phyloP scores from a whole-genome alignment of 225 moss, liverwort and hornwort species.

The Straminergon stramineum region DNA sequence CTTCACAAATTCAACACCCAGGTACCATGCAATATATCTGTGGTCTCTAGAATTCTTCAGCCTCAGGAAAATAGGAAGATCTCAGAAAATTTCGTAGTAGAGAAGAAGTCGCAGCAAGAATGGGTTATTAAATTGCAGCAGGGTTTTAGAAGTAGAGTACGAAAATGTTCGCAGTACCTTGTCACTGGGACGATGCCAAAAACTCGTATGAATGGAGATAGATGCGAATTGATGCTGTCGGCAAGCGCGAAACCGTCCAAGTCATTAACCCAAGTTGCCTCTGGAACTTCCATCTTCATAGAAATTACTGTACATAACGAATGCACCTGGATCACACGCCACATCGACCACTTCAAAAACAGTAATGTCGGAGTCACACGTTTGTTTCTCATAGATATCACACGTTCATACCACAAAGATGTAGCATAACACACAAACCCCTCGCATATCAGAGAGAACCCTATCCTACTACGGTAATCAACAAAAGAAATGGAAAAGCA shows the following conservation, averaged over 20 bases:
- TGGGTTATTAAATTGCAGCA: neutral
- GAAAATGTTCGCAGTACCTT: slow-evolving; percentile 34
- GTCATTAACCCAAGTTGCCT: slow-evolving; percentile 72
- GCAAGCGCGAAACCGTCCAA: slow-evolving; percentile 65
- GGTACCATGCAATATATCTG: neutral
- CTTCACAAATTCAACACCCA: neutral
- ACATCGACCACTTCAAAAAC: neutral
- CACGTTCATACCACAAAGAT: neutral
- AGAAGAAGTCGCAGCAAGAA: neutral
- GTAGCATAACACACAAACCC: neutral
- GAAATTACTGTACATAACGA: slow-evolving; percentile 88
- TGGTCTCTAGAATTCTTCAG: neutral
- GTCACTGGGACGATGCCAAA: slow-evolving; percentile 89
- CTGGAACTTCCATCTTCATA: slow-evolving; percentile 94
- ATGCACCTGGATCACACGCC: slow-evolving; percentile 59
- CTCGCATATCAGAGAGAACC: neutral
- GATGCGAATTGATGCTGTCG: slow-evolving; percentile 65
- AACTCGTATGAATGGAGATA: slow-evolving; percentile 69
- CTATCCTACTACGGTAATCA: neutral
- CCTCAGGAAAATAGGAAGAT: neutral
- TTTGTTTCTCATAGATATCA: neutral
- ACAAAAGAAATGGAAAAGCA: neutral
- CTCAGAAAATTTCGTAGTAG: neutral
- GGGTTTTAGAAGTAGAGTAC: neutral
- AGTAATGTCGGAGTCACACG: neutral